A percentile compares a stretch with the other conserved stretches of the same genome.
Conservation (phyloP, 148 eudicot species). For the Fagopyrum esculentum region DNA sequence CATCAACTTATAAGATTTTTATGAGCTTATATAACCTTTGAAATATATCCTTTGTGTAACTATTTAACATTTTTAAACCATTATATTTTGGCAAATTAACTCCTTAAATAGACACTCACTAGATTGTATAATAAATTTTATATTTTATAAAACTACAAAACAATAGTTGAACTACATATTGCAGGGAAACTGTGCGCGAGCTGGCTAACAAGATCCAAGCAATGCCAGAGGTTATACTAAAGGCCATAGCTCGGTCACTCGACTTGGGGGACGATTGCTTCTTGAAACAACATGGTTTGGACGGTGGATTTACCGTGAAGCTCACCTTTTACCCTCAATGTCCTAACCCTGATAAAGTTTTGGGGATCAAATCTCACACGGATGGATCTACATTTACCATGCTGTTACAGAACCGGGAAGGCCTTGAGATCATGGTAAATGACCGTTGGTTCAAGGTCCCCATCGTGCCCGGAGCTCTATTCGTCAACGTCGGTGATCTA, state of each 20-base stretch:
- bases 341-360: constrained; percentile 30
- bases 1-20: no score
- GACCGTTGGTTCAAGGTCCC: constrained; percentile 46
- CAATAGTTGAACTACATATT: neutral
- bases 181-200: neutral
- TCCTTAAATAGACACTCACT: no score
- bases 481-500: constrained; percentile 42
- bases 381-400: constrained; percentile 25
- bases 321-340: constrained; percentile 42
- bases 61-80: no score
- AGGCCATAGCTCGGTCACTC: constrained; percentile 31
- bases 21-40: no score
- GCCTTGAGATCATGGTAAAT: constrained; percentile 42
- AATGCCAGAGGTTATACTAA: constrained; percentile 17
- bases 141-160: no score
- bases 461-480: constrained; percentile 34
- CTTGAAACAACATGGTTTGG: constrained; percentile 25
- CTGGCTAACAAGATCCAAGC: neutral
- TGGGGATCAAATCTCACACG: constrained; percentile 34
- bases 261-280: constrained; percentile 32
- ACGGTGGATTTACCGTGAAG: constrained; percentile 17
- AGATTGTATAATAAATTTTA: no score
- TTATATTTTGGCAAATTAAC: no score
- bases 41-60: no score
- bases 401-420: constrained; percentile 35